Evolutionary conservation across 2,329 filamentous ascomycete genomes (phyloP).

Genomic region (Aspergillus texensis): DNA sequence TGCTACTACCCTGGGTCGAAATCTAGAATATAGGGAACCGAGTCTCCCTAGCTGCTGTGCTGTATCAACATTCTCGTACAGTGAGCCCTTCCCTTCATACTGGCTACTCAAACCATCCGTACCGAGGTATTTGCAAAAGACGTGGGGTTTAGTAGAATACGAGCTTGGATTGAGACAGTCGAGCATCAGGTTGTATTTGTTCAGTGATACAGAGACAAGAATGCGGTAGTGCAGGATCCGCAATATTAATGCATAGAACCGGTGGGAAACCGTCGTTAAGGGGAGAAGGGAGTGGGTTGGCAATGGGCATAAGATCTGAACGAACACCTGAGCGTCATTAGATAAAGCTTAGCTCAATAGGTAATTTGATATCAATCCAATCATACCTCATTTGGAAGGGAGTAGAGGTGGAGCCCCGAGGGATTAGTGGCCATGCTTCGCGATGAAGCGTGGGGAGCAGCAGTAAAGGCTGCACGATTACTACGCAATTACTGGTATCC

Average conservation of each 20-base stretch:
- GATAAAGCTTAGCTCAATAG: background rate
- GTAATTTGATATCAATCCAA: background rate
- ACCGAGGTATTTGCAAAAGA: conserved; percentile 68
- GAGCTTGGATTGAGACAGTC: conserved; percentile 77
- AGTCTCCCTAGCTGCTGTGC: conserved; percentile 50
- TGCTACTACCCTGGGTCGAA: conserved; percentile 65
- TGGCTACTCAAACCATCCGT: conserved; percentile 61
- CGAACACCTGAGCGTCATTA: conserved; percentile 49
- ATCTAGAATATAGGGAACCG: conserved; percentile 67
- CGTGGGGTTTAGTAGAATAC: conserved; percentile 68
- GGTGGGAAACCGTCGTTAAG: conserved; percentile 61
- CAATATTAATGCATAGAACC: conserved; percentile 64
- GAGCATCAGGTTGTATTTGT: conserved; percentile 69
- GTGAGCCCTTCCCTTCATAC: conserved; percentile 42
- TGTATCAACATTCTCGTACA: conserved; percentile 35
- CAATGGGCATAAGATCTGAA: conserved; percentile 54
- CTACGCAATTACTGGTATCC: background rate
- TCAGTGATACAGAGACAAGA: conserved; percentile 58
- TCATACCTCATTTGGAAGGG: conserved; percentile 40
- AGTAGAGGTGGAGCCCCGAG: conserved; percentile 24
- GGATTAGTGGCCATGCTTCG: conserved; percentile 17
- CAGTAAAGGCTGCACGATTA: background rate
- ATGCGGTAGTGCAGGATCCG: conserved; percentile 68
- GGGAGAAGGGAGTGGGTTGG: conserved; percentile 57
- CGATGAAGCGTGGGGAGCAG: background rate